Evolutionary conservation across 2,329 filamentous ascomycete genomes (phyloP).

Genomic region (Dactylellina cionopaga): DNA sequence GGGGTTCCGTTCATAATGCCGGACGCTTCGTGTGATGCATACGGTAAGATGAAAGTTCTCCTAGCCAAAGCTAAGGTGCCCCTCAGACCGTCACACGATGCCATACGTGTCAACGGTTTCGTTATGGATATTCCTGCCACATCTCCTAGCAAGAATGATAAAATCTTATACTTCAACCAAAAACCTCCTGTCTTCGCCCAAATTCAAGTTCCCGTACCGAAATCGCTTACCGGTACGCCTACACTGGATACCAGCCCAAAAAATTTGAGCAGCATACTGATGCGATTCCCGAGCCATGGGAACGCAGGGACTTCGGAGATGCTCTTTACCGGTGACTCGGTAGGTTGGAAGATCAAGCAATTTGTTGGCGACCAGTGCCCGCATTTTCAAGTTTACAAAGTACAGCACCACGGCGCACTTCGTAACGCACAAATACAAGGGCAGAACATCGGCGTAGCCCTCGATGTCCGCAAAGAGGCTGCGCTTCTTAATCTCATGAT

Average conservation of each 20-base stretch:
- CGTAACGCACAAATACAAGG: background rate
- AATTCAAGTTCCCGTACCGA: background rate
- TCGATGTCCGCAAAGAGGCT: background rate
- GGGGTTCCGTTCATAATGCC: background rate
- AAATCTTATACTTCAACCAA: background rate
- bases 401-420: background rate
- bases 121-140: background rate
- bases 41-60: background rate
- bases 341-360: background rate
- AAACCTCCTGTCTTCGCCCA: background rate
- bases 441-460: background rate
- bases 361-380: background rate
- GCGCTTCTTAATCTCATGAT: background rate
- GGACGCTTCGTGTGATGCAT: background rate
- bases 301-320: background rate
- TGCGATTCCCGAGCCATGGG: background rate
- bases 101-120: background rate
- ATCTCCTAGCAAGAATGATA: background rate
- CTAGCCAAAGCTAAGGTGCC: background rate
- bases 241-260: background rate
- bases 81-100: background rate
- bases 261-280: conserved; percentile 6
- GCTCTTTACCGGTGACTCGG: background rate
- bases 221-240: background rate
- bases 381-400: conserved; percentile 3